A percentile compares a stretch with the other conserved stretches of the same genome.
These are phyloP conservation scores for Ambrosia hybrid DNA, from an alignment of 140 eudicot genomes.

Conservation along the genomic window DNA sequence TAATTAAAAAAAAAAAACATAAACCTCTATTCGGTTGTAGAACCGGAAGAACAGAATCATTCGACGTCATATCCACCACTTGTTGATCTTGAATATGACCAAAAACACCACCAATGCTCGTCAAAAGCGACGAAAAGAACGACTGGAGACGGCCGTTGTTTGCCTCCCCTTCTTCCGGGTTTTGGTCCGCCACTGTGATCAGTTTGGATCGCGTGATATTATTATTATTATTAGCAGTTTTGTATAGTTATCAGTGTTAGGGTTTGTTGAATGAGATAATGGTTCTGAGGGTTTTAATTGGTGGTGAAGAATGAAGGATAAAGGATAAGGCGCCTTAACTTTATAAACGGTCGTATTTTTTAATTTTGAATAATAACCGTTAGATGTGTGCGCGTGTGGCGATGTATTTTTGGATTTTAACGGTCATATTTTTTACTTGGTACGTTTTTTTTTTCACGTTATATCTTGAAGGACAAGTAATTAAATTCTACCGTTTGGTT, in stretches of 20 bases:
- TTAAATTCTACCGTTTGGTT: slow-evolving; percentile 2
- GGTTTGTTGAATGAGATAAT: slow-evolving; percentile 19
- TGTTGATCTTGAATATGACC: slow-evolving; percentile 38
- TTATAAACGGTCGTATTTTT: slow-evolving; percentile 35
- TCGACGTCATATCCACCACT: slow-evolving; percentile 27
- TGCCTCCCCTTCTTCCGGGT: slow-evolving; percentile 61
- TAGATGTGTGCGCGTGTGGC: slow-evolving; percentile 4
- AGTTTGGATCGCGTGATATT: background rate
- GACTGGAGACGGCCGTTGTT: slow-evolving; percentile 76
- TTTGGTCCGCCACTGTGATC: slow-evolving; percentile 60
- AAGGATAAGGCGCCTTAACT: slow-evolving; percentile 13
- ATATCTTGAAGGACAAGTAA: background rate
- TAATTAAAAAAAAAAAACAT: background rate
- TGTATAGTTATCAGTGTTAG: background rate
- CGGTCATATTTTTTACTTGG: slow-evolving; percentile 30
- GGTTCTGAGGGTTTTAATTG: slow-evolving; percentile 31
- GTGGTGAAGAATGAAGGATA: background rate
- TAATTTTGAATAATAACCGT: slow-evolving; percentile 38
- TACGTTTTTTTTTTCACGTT: background rate
- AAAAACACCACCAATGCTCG: slow-evolving; percentile 71
- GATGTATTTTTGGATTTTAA: slow-evolving; percentile 14
- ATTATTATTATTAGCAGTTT: background rate
- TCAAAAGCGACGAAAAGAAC: slow-evolving; percentile 52
- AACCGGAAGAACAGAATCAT: slow-evolving; percentile 20
- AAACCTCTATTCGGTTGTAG: slow-evolving; percentile 25